phyloP scores from a whole-genome alignment of 192 early-diverging fungal genomes.

The Paraglomus brasilianum region DNA sequence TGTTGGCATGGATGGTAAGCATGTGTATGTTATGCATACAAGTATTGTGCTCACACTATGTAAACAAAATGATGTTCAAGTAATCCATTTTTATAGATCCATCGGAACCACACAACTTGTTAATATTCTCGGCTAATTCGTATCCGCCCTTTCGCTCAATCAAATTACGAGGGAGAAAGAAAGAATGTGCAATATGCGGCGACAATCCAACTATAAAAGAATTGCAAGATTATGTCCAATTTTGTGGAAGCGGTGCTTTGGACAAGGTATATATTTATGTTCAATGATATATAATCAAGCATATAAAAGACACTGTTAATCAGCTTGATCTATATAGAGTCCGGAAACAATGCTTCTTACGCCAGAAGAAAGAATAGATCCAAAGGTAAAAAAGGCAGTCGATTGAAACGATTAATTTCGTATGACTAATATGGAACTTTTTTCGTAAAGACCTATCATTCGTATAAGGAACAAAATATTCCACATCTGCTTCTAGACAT shows the following conservation, averaged over 20 bases:
- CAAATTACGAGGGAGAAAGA: slow-evolving; percentile 68
- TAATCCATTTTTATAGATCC: slow-evolving; percentile 35
- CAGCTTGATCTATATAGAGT: not conserved
- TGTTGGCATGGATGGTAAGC: slow-evolving; percentile 54
- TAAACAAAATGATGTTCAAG: not conserved
- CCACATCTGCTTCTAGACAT: slow-evolving; percentile 87
- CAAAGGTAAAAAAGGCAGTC: slow-evolving; percentile 8
- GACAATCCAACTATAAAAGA: slow-evolving; percentile 74
- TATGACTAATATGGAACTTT: slow-evolving; percentile 55
- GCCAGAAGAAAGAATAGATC: slow-evolving; percentile 26
- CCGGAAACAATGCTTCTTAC: slow-evolving; percentile 27
- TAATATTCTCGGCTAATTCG: slow-evolving; percentile 75
- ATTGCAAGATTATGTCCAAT: slow-evolving; percentile 90
- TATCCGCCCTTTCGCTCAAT: slow-evolving; percentile 76
- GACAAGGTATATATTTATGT: slow-evolving; percentile 61
- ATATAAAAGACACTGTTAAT: not conserved
- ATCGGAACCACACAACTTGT: slow-evolving; percentile 59
- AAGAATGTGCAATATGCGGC: slow-evolving; percentile 84
- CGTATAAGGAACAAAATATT: slow-evolving; percentile 31
- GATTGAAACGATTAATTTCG: no score
- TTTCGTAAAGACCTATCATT: slow-evolving; percentile 53
- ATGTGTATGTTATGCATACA: not conserved
- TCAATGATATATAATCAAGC: slow-evolving; percentile 24
- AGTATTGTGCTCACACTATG: no score
- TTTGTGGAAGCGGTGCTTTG: slow-evolving; percentile 78